phyloP scores from a whole-genome alignment of 768 basidiomycete species.

The Russula compacta region DNA sequence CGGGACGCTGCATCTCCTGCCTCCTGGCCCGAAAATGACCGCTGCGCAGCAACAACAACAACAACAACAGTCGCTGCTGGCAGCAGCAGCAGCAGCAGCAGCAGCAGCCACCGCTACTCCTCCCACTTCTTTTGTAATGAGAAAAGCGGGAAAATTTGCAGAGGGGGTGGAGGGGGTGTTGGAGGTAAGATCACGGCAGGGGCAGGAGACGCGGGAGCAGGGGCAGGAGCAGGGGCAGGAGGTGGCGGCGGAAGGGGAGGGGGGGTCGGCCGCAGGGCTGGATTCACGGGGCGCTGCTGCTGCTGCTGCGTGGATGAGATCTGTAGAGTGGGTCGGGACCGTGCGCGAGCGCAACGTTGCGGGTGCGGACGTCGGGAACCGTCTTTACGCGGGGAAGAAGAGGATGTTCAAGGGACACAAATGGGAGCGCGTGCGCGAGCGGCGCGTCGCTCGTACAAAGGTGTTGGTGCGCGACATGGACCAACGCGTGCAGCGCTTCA shows the following conservation, averaged over 20 bases:
- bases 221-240: background rate
- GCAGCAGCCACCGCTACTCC: slow-evolving; percentile 21
- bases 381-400: slow-evolving; percentile 67
- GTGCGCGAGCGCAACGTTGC: slow-evolving; percentile 26
- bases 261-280: background rate
- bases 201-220: background rate
- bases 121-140: background rate
- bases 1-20: slow-evolving; percentile 50
- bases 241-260: background rate
- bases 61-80: slow-evolving; percentile 16
- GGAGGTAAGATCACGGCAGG: background rate
- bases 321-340: slow-evolving; percentile 26
- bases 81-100: too few relatives aligned
- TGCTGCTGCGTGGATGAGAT: slow-evolving; percentile 25
- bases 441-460: slow-evolving; percentile 38
- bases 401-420: slow-evolving; percentile 93
- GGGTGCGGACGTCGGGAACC: slow-evolving; percentile 48
- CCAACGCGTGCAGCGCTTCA: slow-evolving; percentile 56
- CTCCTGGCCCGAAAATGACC: slow-evolving; percentile 54
- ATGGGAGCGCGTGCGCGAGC: slow-evolving; percentile 57
- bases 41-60: slow-evolving; percentile 19
- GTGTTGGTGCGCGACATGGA: slow-evolving; percentile 64
- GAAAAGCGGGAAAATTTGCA: background rate
- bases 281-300: background rate
- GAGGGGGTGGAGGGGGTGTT: background rate